Base-by-base conservation (phyloP, 306 rosid genomes). In the Trifolium dubium region DNA sequence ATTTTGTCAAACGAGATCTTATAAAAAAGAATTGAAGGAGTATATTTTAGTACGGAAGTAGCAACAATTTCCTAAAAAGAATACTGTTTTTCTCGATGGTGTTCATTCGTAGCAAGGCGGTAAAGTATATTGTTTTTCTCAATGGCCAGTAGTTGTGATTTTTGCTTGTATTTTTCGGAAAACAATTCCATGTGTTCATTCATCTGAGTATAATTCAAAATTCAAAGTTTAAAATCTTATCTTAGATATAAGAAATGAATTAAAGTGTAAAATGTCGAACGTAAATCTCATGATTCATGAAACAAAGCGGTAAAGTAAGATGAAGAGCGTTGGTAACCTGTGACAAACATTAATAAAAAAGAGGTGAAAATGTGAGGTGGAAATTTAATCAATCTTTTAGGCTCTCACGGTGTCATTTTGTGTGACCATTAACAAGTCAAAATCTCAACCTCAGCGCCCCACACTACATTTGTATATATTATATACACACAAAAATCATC, bases 291-390 rank as follows among this genome's bases (percentile, higher is more conserved):
- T 85, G 88, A 81, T 10, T 65, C 71, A 65, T 14, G 71, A 44
- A 10, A 9, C 8, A 69, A 29, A 63, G 86, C 83, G 84, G 82
- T 76, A 81, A 85, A 85, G 88, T 75, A 85, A 79, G 8, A 5
- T 1, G 0, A 72, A 72, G 88, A 88, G 96, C 96, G 88, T 88
- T 78, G 86, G 71, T 74, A 43, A 58, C 85, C 35, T 92, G 97
- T 92, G 97, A 92, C 72, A 23, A n/a, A 43, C 85, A 88, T 92
- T 67, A 92, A 92, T 92, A 69, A 82, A 78, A 78, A 85, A 68
- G 86, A 88, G 85, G 86, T 83, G 87, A 85, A 77, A 55, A 31
- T 85, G 88, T 88, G 96, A 90, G 79, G 80, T 67, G 67, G 28
- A 76, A 54, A 72, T 77, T 82, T 68, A 79, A 69, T 82, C 84